Conservation (phyloP, 2,329 filamentous ascomycete species). For the Pyricularia pennisetigena region DNA sequence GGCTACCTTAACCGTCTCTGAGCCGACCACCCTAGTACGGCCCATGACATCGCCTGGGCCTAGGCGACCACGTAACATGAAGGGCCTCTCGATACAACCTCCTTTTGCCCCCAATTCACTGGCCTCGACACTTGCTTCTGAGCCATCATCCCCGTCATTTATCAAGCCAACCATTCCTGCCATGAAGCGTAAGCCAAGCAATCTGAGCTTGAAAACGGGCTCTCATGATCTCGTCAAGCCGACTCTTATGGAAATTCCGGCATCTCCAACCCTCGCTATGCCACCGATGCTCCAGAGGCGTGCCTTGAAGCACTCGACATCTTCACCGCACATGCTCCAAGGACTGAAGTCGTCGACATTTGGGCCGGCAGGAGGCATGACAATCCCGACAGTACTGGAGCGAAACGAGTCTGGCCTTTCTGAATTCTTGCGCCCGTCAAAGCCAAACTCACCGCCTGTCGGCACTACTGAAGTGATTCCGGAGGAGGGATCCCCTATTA, state of each 20-base stretch:
- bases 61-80: constrained; percentile 70
- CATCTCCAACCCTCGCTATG: constrained; percentile 36
- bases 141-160: constrained; percentile 65
- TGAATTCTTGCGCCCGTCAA: constrained; percentile 43
- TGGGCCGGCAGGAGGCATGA: constrained; percentile 53
- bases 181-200: constrained; percentile 66
- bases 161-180: constrained; percentile 68
- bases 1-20: constrained; percentile 36
- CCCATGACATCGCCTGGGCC: constrained; percentile 61
- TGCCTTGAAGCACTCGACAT: constrained; percentile 57
- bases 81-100: constrained; percentile 70
- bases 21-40: constrained; percentile 32
- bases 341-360: constrained; percentile 49
- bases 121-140: constrained; percentile 43
- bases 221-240: constrained; percentile 44
- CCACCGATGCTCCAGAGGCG: constrained; percentile 51
- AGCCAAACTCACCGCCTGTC: constrained; percentile 19
- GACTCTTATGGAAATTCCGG: constrained; percentile 41
- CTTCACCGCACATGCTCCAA: constrained; percentile 56
- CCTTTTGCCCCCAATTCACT: constrained; percentile 35
- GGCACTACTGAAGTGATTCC: constrained; percentile 30
- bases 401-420: constrained; percentile 52
- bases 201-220: constrained; percentile 67
- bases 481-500: constrained; percentile 49
- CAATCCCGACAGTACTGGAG: constrained; percentile 49